Conservation (phyloP, 148 eudicot species). For the Rhododendron simsii region DNA sequence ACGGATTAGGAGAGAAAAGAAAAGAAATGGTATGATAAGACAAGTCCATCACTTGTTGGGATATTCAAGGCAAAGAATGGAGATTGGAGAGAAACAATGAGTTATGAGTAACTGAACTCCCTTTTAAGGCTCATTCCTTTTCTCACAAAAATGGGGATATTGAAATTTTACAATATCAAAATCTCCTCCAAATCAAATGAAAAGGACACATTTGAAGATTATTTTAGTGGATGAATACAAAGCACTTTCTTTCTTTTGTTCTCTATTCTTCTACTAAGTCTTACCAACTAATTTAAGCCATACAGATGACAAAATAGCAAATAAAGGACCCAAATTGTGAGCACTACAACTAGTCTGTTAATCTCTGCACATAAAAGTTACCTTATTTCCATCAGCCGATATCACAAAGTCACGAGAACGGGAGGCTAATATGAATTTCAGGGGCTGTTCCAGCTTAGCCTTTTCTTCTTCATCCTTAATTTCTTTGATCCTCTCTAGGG, state of each 20-base stretch:
- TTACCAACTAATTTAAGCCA: neutral
- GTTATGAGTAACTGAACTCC: neutral
- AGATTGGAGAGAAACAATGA: neutral
- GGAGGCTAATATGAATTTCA: constrained; percentile 39
- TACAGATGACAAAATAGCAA: neutral
- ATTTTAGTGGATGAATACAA: neutral
- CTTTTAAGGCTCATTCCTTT: neutral
- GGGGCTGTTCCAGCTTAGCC: constrained; percentile 34
- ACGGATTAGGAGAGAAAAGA: neutral
- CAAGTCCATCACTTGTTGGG: neutral
- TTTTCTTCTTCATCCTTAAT: constrained; percentile 37
- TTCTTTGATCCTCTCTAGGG: constrained; percentile 21
- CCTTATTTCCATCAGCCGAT: constrained; percentile 35
- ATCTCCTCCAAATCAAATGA: neutral
- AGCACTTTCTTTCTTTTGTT: neutral
- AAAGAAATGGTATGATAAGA: neutral
- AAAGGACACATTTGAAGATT: neutral
- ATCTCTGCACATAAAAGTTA: neutral
- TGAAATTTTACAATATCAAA: neutral
- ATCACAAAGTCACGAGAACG: constrained; percentile 42
- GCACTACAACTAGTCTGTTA: neutral
- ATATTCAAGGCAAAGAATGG: neutral
- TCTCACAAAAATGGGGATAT: neutral
- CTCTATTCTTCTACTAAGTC: neutral
- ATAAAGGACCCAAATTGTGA: neutral